These are phyloP conservation scores for Cordyceps javanica DNA, from an alignment of 2,329 filamentous ascomycete species.

Conservation along the genomic window DNA sequence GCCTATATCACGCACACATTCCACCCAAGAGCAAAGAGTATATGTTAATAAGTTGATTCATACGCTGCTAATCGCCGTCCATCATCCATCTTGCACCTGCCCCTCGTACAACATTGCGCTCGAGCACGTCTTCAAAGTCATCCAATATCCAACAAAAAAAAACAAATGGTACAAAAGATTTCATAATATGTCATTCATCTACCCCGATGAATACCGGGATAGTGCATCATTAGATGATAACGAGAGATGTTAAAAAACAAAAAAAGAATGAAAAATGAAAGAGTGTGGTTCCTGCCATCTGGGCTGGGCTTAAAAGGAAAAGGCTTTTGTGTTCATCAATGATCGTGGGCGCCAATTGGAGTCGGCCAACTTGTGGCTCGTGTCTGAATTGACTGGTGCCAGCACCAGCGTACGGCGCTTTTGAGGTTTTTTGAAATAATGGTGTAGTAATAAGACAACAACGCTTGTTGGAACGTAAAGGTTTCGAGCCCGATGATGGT, in stretches of 20 bases:
- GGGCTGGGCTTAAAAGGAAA: slow-evolving; percentile 2
- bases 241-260: too few relatives aligned
- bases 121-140: not conserved
- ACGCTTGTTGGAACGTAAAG: not conserved
- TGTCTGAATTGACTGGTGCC: slow-evolving; percentile 3
- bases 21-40: too few relatives aligned
- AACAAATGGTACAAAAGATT: not conserved
- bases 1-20: too few relatives aligned
- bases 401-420: not conserved
- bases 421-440: not conserved
- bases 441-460: not conserved
- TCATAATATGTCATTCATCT: slow-evolving; percentile 9
- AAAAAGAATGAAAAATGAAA: not conserved
- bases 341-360: slow-evolving; percentile 2
- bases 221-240: not conserved
- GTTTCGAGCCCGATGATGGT: not conserved
- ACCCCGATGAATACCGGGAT: not conserved
- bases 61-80: not conserved
- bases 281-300: not conserved
- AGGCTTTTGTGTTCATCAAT: not conserved
- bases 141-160: not conserved
- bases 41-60: not conserved
- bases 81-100: not conserved
- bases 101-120: not conserved
- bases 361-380: slow-evolving; percentile 1